These are phyloP conservation scores for Verticillium longisporum DNA, from an alignment of 2,329 filamentous ascomycete species.

Conservation along the genomic window DNA sequence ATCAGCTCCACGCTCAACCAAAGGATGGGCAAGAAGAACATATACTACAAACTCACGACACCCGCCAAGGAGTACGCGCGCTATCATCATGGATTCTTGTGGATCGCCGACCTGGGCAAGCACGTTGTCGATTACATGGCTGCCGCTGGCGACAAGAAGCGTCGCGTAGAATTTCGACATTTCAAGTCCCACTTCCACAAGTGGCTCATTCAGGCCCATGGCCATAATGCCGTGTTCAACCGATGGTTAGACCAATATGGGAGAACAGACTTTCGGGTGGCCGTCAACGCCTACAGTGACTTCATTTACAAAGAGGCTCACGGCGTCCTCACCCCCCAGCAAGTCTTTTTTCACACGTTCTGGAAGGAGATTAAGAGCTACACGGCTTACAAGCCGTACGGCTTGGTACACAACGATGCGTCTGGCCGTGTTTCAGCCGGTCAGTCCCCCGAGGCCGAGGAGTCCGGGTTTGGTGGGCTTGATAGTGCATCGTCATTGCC, in stretches of 20 bases:
- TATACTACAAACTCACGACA: slow-evolving; percentile 58
- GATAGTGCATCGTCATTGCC: neutral
- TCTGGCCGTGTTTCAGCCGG: neutral
- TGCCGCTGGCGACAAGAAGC: slow-evolving; percentile 16
- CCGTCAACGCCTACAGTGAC: slow-evolving; percentile 50
- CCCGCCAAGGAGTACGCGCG: slow-evolving; percentile 55
- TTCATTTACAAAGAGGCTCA: slow-evolving; percentile 62
- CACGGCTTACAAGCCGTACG: slow-evolving; percentile 22
- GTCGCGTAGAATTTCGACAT: slow-evolving; percentile 40
- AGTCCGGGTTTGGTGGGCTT: neutral
- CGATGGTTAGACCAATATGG: slow-evolving; percentile 47
- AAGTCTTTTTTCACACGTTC: slow-evolving; percentile 31
- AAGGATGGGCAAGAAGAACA: slow-evolving; percentile 16
- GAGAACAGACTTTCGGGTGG: slow-evolving; percentile 54
- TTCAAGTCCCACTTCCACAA: slow-evolving; percentile 51
- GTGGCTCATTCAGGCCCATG: slow-evolving; percentile 48
- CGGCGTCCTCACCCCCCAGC: slow-evolving; percentile 32
- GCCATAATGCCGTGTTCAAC: slow-evolving; percentile 30
- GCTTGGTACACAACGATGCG: neutral
- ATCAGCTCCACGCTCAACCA: slow-evolving; percentile 48
- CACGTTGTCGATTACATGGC: slow-evolving; percentile 63
- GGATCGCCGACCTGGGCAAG: slow-evolving; percentile 65
- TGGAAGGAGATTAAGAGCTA: slow-evolving; percentile 46
- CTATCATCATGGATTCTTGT: slow-evolving; percentile 59
- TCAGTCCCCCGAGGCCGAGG: neutral